Evolutionary conservation across 345 rosid species (phyloP), one percentile per base, ranked within the genome.

Genomic region (Ceriops zippeliana): DNA sequence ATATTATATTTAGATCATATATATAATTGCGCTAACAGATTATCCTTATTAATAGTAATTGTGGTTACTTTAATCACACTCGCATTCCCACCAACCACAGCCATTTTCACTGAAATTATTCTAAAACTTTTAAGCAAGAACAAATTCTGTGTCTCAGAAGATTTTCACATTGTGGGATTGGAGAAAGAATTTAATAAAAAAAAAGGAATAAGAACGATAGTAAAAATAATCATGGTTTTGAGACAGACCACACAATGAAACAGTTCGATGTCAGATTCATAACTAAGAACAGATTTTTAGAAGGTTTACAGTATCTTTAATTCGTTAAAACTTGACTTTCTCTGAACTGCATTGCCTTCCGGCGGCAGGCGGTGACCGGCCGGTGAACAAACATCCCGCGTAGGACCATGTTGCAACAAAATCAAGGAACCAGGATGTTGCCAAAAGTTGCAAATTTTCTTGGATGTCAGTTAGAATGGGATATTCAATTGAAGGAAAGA

Each of bases 261-360:
- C 69, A 62, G 84, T 77, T 83, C 68, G 72, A 32, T 54, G 83
- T 83, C 84, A 54, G 51, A 62, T 58, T 76, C 79, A 69, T 2
- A 38, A 1, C 38, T 30, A 61, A 6, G 38, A 17, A 58, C 37
- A 38, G 53, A 74, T 70, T 73, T 76, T 42, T 38, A 71, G 77
- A 58, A 78, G 68, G 28, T 68, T 64, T 73, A 80, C 82, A 70
- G 64, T 42, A 78, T 74, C 74, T 66, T 31, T 47, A 67, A 67
- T 80, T 63, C 71, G 76, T 81, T 83, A 71, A 56, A 63, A 73
- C 69, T 58, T 85, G 81, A 67, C 85, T 83, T 81, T 79, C 70
- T 76, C 65, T 58, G 9, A 51, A 52, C 17, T 67, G 73, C 75
- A 70, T 75, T 66, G 26, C 21, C 31, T 57, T 24, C 21, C 28